A percentile compares a stretch with the other conserved stretches of the same genome.
Conservation (phyloP, 768 basidiomycete genomes). For the Xerocomellus amylosporus region DNA sequence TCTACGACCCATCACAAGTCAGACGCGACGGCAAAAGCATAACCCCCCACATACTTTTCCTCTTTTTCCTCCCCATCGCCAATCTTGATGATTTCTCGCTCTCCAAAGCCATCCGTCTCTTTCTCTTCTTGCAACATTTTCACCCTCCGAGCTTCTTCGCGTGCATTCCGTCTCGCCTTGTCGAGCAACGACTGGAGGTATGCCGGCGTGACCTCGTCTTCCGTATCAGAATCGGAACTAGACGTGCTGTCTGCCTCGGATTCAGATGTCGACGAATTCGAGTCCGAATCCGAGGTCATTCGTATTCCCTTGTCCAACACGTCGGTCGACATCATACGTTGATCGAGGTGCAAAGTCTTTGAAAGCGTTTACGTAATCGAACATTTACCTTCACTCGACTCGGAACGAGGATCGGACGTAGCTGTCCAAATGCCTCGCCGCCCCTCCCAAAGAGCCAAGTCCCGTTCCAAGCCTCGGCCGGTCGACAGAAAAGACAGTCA, state of each 20-base stretch:
- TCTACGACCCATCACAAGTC: constrained; percentile 32
- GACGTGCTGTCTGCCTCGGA: constrained; percentile 33
- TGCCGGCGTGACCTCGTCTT: constrained; percentile 52
- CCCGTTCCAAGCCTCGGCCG: constrained; percentile 41
- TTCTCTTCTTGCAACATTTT: constrained; percentile 25
- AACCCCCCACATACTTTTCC: constrained; percentile 27
- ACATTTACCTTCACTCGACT: background rate
- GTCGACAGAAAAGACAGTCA: constrained; percentile 50
- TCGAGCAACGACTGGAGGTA: constrained; percentile 63
- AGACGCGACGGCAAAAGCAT: background rate
- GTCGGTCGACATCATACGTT: constrained; percentile 2
- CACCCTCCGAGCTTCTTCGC: constrained; percentile 28
- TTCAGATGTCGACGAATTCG: constrained; percentile 35
- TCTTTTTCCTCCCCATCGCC: constrained; percentile 33
- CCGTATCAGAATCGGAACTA: constrained; percentile 35
- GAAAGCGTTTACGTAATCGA: constrained; percentile 18
- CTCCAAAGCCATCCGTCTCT: constrained; percentile 35
- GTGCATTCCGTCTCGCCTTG: constrained; percentile 54
- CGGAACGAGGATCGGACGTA: too few relatives aligned
- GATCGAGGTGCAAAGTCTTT: background rate
- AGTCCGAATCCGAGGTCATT: constrained; percentile 14
- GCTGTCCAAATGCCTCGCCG: constrained; percentile 45
- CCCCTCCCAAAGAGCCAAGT: constrained; percentile 35
- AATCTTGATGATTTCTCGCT: constrained; percentile 55
- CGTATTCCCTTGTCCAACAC: constrained; percentile 5